Evolutionary conservation across 768 basidiomycete species (phyloP), one percentile per base, ranked within the genome.

Genomic region (Amanita pallidorosea): DNA sequence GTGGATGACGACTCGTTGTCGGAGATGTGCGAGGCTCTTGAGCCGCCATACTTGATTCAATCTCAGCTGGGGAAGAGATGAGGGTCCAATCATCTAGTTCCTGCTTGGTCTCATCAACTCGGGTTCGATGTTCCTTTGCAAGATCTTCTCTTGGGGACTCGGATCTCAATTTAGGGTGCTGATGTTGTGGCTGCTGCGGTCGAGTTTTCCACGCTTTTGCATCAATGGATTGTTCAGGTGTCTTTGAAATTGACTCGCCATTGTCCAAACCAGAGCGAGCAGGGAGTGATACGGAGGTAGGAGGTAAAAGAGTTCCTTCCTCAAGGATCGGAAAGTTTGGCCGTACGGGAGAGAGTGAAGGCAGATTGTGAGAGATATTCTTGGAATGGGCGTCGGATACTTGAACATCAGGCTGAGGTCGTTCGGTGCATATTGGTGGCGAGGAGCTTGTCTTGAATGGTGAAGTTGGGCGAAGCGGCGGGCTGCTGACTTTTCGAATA

Each of bases 211-310:
- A 64, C 44, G 65, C 69, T 54, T 60, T 64, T 31, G 55, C 54
- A 11, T 72, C 70, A 38, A 61, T 41, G 22, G 63, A 62, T 48
- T 64, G 65, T 55, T 79, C 74, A n/a, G 67, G 59, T 20, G 64
- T 57, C 51, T 65, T 71, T 41, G 70, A 57, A 13, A 63, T 58
- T 38, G 64, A 63, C 52, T 80, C 78, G 40, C 81, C 76, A 35
- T 66, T 66, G 62, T 81, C 79, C 2, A 80, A 79, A 23, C 71
- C 71, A 12, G 75, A 66, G 53, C 74, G 70, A 41, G 61, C 57
- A 56, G 77, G 77, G 15, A 58, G 57, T 23, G 61, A 55, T 53
- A 65, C 56, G 46, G 58, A 51, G 35, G 72, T 62, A 12, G 66
- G 63, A 1, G 63, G 55, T 8, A 48, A 22, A 5, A 71, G 54